phyloP scores from a whole-genome alignment of 2,329 filamentous ascomycete species.

The Chaetothyriales sp. region DNA sequence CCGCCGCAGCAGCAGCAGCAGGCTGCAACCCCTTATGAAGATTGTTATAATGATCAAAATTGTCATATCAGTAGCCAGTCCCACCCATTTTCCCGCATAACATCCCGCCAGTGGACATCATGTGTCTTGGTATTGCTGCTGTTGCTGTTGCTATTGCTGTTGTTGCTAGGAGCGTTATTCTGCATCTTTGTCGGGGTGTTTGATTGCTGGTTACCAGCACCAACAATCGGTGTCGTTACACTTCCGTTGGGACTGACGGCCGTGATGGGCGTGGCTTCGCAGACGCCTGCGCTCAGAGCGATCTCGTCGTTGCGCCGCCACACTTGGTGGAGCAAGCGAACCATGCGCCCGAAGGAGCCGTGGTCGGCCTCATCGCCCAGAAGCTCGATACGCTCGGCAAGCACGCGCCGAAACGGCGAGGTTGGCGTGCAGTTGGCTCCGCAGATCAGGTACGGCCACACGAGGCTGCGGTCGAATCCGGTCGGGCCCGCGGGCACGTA shows the following conservation, averaged over 20 bases:
- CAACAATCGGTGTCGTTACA: slow-evolving; percentile 12
- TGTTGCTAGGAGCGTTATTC: neutral
- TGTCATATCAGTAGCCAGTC: slow-evolving; percentile 67
- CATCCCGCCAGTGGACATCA: slow-evolving; percentile 84
- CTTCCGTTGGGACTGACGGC: slow-evolving; percentile 14
- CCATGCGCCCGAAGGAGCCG: slow-evolving; percentile 76
- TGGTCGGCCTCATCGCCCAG: slow-evolving; percentile 66
- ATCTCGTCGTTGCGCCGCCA: slow-evolving; percentile 63
- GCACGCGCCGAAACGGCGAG: slow-evolving; percentile 64
- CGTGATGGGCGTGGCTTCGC: slow-evolving; percentile 18
- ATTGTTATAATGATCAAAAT: neutral
- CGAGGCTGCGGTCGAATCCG: slow-evolving; percentile 79
- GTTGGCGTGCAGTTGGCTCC: slow-evolving; percentile 61
- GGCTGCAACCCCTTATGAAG: neutral
- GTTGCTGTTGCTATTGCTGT: slow-evolving; percentile 19
- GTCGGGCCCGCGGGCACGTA: slow-evolving; percentile 67
- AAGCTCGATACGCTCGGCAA: slow-evolving; percentile 58
- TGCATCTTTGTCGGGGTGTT: slow-evolving; percentile 1
- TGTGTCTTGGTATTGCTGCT: slow-evolving; percentile 28
- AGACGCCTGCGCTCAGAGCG: slow-evolving; percentile 21
- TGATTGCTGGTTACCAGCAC: slow-evolving; percentile 2
- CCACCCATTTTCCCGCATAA: slow-evolving; percentile 85
- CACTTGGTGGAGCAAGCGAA: slow-evolving; percentile 63
- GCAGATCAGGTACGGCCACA: slow-evolving; percentile 85
- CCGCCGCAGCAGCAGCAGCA: too few species aligned